Base-by-base conservation (phyloP, 805 yeast species). In the Phaffomyces thermotolerans region DNA sequence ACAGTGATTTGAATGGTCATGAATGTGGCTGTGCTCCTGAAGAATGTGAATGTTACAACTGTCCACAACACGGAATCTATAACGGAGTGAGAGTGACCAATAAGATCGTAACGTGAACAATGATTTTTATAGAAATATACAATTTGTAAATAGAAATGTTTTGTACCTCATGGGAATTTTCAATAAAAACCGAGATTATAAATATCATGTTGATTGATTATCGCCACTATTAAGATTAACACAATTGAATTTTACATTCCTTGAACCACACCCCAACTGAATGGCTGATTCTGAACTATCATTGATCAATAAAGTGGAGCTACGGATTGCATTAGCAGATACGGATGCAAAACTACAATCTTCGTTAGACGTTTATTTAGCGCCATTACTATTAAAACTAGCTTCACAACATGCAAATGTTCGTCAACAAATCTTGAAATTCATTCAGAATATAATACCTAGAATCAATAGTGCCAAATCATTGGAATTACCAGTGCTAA, bases 331-430 rank as follows among this genome's bases (percentile, higher is more conserved):
- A 1, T 65, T 91, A 35, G 86, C 97, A 0, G 76, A 75, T 39
- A 68, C 81, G 0, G 84, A 81, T 38, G 70, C 63, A 3, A 84
- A 83, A 54, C 73, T 89, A 43, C 81, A 84, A 55, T 57, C 72
- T 2, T 64, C 81, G 6, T 59, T 93, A 34, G 69, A 71, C 10
- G 62, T 75, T 1, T 91, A 83, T 56, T 68, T 91, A 36, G 72
- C 87, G 1, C 96, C 99, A 1, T 58, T 91, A 24, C 64, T 91
- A 31, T 66, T 90, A 48, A 91, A 91, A 58, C 69, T 90, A 41
- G 76, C 83, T 3, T 88, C 96, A 14, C 74, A 81, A 3, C 75
- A 84, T 59, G 65, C 69, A 0, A 65, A 74, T 14, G 95, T 85
- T 1, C 72, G 93, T 48, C 66, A 73, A 24, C 81, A 83, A 33